Conservation (phyloP, 129 eudicot species). For the Mikania micrantha region DNA sequence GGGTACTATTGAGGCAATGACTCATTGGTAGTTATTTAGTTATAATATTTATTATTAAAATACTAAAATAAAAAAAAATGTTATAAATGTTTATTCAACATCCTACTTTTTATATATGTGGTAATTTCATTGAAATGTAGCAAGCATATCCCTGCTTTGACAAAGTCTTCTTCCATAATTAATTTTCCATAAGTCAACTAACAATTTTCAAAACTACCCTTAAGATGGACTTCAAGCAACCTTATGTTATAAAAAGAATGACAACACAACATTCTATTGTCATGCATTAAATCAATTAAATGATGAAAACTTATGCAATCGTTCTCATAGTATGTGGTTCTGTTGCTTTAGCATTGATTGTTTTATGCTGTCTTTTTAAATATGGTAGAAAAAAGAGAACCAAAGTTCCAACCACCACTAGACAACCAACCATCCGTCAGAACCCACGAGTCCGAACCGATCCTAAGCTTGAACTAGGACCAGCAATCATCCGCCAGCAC, state of each 20-base stretch:
- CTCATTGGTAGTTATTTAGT: no score
- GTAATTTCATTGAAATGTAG: no score
- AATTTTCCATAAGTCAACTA: slow-evolving; percentile 9
- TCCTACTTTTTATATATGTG: no score
- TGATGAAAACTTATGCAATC: slow-evolving; percentile 28
- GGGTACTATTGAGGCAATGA: no score
- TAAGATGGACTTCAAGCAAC: neutral
- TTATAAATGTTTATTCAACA: no score
- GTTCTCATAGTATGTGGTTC: slow-evolving; percentile 26
- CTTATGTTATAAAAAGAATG: slow-evolving; percentile 10
- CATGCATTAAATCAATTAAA: no score
- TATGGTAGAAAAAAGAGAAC: slow-evolving; percentile 19
- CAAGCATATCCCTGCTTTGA: slow-evolving; percentile 11
- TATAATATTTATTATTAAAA: no score
- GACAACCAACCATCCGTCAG: neutral
- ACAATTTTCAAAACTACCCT: slow-evolving; percentile 8
- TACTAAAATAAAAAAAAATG: no score
- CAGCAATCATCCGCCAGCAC: neutral
- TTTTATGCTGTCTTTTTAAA: slow-evolving; percentile 18
- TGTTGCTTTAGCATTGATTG: slow-evolving; percentile 19
- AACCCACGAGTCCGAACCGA: neutral
- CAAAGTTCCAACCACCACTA: neutral
- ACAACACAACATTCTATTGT: neutral
- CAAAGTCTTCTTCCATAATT: slow-evolving; percentile 2
- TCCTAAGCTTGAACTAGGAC: no score